These are phyloP conservation scores for Sporothrix inflata DNA, from an alignment of 2,329 filamentous ascomycete genomes.

Conservation along the genomic window DNA sequence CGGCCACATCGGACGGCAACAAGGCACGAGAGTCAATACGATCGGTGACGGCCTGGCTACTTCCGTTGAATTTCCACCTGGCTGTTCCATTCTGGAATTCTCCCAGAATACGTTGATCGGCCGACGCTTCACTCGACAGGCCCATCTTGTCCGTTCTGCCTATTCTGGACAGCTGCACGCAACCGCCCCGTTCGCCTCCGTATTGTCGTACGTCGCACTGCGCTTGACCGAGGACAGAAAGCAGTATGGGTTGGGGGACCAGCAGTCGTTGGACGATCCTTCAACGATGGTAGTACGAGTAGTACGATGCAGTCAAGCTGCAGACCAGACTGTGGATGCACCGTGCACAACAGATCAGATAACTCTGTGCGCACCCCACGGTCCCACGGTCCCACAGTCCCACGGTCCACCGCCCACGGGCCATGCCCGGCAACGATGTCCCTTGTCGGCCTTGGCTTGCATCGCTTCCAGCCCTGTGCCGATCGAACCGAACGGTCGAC, in stretches of 20 bases:
- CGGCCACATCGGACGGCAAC: no score
- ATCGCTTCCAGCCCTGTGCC: background rate
- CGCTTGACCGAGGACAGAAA: background rate
- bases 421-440: background rate
- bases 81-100: no score
- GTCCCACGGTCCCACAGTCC: no score
- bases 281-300: background rate
- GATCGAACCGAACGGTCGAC: background rate
- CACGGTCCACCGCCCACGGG: background rate
- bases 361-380: background rate
- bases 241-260: background rate
- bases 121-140: no score
- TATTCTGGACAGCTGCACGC: background rate
- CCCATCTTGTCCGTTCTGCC: background rate
- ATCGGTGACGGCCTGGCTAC: no score
- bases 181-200: background rate
- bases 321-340: no score
- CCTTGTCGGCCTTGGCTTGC: background rate
- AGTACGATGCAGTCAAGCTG: no score
- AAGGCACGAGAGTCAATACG: no score
- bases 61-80: no score
- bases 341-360: conserved; percentile 13
- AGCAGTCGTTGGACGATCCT: background rate
- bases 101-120: no score
- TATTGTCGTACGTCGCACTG: background rate